Base-by-base conservation (phyloP, 1,284 basidiomycete species). In the Boletus semigastroideus region DNA sequence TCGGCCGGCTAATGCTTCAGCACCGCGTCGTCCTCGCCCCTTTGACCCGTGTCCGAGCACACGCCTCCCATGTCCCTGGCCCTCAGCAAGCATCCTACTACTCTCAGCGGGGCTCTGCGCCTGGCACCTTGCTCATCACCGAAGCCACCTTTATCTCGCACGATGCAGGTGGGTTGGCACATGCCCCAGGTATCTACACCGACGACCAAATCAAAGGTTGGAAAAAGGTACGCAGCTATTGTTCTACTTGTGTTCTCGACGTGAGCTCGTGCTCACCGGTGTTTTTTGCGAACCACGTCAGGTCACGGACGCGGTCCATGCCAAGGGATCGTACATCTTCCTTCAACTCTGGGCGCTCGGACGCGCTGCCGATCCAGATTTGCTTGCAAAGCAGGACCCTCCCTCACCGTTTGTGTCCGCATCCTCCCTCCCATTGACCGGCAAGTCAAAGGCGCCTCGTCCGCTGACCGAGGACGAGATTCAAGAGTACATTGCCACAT, bases 301-400 rank as follows among this genome's bases (percentile, higher is more conserved):
- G 62, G 53, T 75, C 34, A 69, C 68, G 16, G 69, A 68, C 17
- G 72, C 67, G 1, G 76, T 79, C 0, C 78, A 78, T 57, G 67
- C 67, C 25, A 72, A 74, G 54, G 70, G 68, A 10, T 72, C 68
- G 0, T 61, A 62, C 57, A 72, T 78, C 49, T 75, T 64, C 57
- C 27, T 64, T 2, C 77, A 79, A 55, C 62, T 77, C 1, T 76
- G 76, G 76, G 72, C 74, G 0, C 57, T 74, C 13, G 76, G 74
- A 8, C 69, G 75, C 3, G 58, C 65, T 0, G 72, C 74, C 11
- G 45, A 63, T 0, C 52, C 53, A 5, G 37, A 57, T 1, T 42
- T 71, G 8, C 68, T 72, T 7, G 52, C 51, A n/a, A 36, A 49
- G 1, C 61, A 67, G 33, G 60, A 70, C 31, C 56, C 53, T 2